These are phyloP conservation scores for Pyrenopolyporus hunteri DNA, from an alignment of 495 filamentous ascomycete species.

Conservation along the genomic window DNA sequence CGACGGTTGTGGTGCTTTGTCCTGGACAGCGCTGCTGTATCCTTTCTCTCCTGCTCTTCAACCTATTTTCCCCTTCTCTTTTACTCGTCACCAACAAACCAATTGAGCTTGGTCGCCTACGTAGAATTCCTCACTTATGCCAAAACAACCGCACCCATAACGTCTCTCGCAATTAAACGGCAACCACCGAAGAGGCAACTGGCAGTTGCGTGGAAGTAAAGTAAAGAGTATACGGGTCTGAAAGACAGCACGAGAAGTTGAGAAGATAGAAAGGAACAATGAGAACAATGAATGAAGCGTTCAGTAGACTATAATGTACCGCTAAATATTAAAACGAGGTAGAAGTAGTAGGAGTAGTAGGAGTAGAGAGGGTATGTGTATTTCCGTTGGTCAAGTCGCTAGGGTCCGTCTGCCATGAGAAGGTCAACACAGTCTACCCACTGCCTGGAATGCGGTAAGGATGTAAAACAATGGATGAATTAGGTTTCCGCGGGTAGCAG, in stretches of 20 bases:
- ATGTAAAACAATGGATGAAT: constrained; percentile 19
- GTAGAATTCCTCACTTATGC: constrained; percentile 18
- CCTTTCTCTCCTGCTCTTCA: constrained; percentile 35
- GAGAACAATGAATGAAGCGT: constrained; percentile 22
- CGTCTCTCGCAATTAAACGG: constrained; percentile 18
- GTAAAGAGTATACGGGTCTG: neutral
- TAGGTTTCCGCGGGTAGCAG: constrained; percentile 8
- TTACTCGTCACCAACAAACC: constrained; percentile 15
- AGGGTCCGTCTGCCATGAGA: constrained; percentile 23
- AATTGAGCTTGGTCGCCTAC: constrained; percentile 16
- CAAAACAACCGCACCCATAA: constrained; percentile 19
- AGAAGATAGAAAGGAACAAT: constrained; percentile 6
- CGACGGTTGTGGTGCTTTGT: constrained; percentile 25
- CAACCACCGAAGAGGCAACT: constrained; percentile 6
- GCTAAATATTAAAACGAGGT: constrained; percentile 15
- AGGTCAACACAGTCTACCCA: constrained; percentile 21
- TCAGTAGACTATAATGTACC: constrained; percentile 13
- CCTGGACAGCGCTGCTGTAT: constrained; percentile 46
- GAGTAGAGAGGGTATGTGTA: neutral
- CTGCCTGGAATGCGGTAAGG: constrained; percentile 6
- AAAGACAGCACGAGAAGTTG: neutral
- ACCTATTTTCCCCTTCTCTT: constrained; percentile 32
- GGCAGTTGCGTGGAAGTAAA: constrained; percentile 3
- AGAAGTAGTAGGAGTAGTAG: too few relatives aligned
- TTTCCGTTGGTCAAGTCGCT: constrained; percentile 8